Conservation (phyloP, 2,329 filamentous ascomycete species). For the Aureobasidium pullulans region DNA sequence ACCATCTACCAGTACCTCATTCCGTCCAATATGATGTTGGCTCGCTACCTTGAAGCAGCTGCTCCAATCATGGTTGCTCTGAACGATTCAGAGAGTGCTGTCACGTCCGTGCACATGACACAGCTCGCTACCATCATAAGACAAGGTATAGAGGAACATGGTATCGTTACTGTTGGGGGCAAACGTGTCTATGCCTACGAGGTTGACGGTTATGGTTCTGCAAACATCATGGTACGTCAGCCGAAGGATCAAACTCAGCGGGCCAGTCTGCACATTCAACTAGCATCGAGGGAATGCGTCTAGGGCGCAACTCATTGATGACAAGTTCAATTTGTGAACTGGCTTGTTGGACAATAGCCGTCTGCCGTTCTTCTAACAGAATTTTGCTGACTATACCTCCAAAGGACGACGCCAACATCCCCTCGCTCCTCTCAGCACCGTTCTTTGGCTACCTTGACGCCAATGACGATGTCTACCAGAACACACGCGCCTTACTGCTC, state of each 20-base stretch:
- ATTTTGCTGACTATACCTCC: too few relatives aligned
- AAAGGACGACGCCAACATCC: constrained; percentile 59
- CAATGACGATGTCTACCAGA: constrained; percentile 36
- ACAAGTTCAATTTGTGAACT: too few relatives aligned
- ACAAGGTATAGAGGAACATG: constrained; percentile 38
- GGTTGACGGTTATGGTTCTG: constrained; percentile 39
- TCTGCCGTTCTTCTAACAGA: too few relatives aligned
- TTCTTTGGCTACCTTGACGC: constrained; percentile 51
- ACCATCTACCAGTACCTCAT: constrained; percentile 45
- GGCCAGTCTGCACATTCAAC: too few relatives aligned
- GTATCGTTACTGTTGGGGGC: constrained; percentile 30
- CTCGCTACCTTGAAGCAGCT: constrained; percentile 51
- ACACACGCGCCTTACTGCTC: constrained; percentile 40
- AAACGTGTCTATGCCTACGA: constrained; percentile 41
- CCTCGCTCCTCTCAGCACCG: constrained; percentile 57
- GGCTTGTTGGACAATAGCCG: too few relatives aligned
- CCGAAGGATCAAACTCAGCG: too few relatives aligned
- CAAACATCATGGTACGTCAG: constrained; percentile 50
- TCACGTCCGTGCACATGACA: constrained; percentile 50
- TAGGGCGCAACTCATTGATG: too few relatives aligned
- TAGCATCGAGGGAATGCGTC: too few relatives aligned
- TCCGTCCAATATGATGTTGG: constrained; percentile 63
- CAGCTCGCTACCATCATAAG: constrained; percentile 43
- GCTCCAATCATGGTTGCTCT: constrained; percentile 47
- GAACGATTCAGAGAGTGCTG: constrained; percentile 35